Conservation (phyloP, 2,329 filamentous ascomycete genomes). For the Ophiocordyceps australis region DNA sequence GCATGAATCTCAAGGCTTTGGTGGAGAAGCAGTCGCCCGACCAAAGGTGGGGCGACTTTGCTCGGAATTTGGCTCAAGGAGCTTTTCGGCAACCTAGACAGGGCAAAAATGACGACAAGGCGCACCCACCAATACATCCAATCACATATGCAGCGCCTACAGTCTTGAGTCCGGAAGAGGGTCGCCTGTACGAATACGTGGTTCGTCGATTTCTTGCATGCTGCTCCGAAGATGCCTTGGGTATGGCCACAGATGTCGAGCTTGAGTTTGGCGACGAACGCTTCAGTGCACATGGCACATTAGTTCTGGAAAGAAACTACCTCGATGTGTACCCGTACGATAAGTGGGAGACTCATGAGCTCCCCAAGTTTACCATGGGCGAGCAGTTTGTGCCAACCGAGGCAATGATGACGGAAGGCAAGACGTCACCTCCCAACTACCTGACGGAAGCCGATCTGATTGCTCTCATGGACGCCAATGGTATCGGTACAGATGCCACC, state of each 20-base stretch:
- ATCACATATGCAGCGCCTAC: constrained; percentile 62
- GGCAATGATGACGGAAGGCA: constrained; percentile 78
- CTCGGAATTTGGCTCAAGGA: constrained; percentile 55
- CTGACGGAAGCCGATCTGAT: constrained; percentile 93
- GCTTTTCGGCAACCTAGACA: constrained; percentile 66
- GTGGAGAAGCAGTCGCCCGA: constrained; percentile 73
- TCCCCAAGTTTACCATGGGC: constrained; percentile 63
- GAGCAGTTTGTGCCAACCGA: constrained; percentile 79
- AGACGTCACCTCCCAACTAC: constrained; percentile 69
- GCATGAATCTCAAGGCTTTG: constrained; percentile 64
- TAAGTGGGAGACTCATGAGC: constrained; percentile 74
- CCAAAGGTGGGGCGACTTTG: constrained; percentile 61
- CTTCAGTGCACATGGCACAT: constrained; percentile 69
- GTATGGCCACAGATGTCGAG: constrained; percentile 69
- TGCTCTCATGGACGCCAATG: constrained; percentile 93
- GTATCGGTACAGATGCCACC: constrained; percentile 93
- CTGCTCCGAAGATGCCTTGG: constrained; percentile 85
- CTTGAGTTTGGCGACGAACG: constrained; percentile 67
- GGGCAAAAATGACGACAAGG: constrained; percentile 85
- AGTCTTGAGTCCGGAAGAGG: constrained; percentile 48
- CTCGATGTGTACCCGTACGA: constrained; percentile 93
- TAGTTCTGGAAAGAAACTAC: constrained; percentile 79
- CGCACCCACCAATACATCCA: constrained; percentile 92
- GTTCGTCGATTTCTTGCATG: constrained; percentile 84
- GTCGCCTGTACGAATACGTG: constrained; percentile 80